Percentiles rank a stretch among this genome's conserved stretches.
These are phyloP conservation scores for Candida glucosophila DNA, from an alignment of 1,139 yeast genomes.

Conservation along the genomic window DNA sequence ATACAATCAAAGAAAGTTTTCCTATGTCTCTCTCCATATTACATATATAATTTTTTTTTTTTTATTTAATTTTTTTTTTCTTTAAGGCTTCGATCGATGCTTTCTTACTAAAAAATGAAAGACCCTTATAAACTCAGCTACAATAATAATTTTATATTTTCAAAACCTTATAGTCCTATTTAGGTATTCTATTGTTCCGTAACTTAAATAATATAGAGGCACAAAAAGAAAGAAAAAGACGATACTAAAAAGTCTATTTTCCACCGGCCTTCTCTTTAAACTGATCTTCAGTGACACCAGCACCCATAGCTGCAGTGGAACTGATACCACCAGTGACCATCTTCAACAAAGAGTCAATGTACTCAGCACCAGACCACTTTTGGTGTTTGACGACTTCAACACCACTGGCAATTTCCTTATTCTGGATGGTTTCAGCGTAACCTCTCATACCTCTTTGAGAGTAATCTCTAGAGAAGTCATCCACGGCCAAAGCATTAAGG, in stretches of 20 bases:
- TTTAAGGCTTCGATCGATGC: no score
- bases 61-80: no score
- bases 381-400: conserved; percentile 97
- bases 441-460: conserved; percentile 90
- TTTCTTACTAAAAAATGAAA: background rate
- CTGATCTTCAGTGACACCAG: conserved; percentile 96
- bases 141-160: background rate
- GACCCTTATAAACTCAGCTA: conserved; percentile 1
- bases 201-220: conserved; percentile 1
- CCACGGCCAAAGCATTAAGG: conserved; percentile 89
- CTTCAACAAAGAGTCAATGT: conserved; percentile 83
- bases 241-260: background rate
- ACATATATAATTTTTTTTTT: no score
- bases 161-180: conserved; percentile 1
- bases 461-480: conserved; percentile 74
- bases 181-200: no score
- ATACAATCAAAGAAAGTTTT: no score
- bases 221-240: background rate
- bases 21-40: no score
- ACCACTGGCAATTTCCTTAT: conserved; percentile 78
- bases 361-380: conserved; percentile 99
- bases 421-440: conserved; percentile 80
- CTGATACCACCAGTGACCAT: conserved; percentile 93
- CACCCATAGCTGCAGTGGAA: conserved; percentile 97
- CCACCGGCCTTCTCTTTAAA: conserved; percentile 61